Evolutionary conservation across 805 yeast genomes (phyloP).

Genomic region (Cyberlindnera mississippiensis): DNA sequence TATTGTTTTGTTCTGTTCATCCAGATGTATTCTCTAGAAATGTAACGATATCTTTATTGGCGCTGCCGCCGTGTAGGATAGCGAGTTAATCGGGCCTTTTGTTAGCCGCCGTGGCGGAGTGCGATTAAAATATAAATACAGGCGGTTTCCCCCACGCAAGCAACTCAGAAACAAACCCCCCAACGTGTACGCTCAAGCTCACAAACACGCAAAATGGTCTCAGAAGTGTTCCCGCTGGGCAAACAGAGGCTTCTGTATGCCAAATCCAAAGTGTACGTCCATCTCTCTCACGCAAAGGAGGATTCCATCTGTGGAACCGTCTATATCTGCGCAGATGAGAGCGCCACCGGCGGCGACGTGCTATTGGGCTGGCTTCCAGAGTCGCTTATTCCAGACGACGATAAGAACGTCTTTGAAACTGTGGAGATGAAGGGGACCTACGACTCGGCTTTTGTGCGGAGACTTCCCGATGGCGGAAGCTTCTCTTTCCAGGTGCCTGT

Average conservation of each 20-base stretch:
- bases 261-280: slow-evolving; percentile 76
- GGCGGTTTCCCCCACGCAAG: too few species aligned
- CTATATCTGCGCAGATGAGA: slow-evolving; percentile 53
- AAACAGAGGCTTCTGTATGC: slow-evolving; percentile 32
- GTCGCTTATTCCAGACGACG: slow-evolving; percentile 41
- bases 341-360: slow-evolving; percentile 48
- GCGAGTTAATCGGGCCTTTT: too few species aligned
- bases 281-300: slow-evolving; percentile 66
- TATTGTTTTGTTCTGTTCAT: too few species aligned
- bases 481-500: slow-evolving; percentile 68
- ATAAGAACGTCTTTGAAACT: slow-evolving; percentile 40
- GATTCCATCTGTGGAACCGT: slow-evolving; percentile 83
- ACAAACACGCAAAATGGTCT: slow-evolving; percentile 2
- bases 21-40: too few species aligned
- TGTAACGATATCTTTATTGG: too few species aligned
- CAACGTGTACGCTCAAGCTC: not conserved
- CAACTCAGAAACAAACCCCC: not conserved
- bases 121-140: too few species aligned
- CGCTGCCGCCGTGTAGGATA: too few species aligned
- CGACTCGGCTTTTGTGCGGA: slow-evolving; percentile 36
- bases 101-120: too few species aligned
- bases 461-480: slow-evolving; percentile 47
- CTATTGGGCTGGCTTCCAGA: slow-evolving; percentile 71
- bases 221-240: slow-evolving; percentile 16
- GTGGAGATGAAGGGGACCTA: slow-evolving; percentile 40